Evolutionary conservation across 345 rosid species (phyloP).

Genomic region (Lumnitzera littorea): DNA sequence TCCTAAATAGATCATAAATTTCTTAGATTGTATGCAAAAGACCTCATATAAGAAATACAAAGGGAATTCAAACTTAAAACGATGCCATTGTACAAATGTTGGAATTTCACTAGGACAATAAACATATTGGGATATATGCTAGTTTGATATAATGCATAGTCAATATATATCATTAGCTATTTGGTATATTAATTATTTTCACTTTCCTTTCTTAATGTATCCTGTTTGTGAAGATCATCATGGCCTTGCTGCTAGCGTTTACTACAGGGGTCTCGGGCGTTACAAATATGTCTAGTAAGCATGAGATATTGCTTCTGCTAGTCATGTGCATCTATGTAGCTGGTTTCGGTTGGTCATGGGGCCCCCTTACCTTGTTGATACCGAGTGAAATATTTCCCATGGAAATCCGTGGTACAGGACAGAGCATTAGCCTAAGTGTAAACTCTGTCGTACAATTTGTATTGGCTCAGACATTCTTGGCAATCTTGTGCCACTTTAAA

Average conservation of each 20-base stretch:
- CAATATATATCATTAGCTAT: too few species aligned
- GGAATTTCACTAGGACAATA: too few species aligned
- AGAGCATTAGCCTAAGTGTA: conserved; percentile 38
- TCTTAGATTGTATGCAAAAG: too few species aligned
- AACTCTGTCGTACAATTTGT: conserved; percentile 37
- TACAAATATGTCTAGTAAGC: conserved; percentile 23
- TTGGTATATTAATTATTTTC: too few species aligned
- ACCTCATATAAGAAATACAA: too few species aligned
- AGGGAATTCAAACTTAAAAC: too few species aligned
- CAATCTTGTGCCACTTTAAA: conserved; percentile 50
- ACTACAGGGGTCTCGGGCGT: conserved; percentile 32
- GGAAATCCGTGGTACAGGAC: conserved; percentile 43
- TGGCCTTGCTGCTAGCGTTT: conserved; percentile 26
- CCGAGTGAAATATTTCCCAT: conserved; percentile 55
- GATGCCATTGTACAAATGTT: too few species aligned
- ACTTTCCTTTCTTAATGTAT: too few species aligned
- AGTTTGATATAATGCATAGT: too few species aligned
- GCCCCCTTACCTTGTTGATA: conserved; percentile 48
- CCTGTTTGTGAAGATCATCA: conserved; percentile 7
- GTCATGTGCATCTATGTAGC: conserved; percentile 45
- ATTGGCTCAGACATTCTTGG: conserved; percentile 38
- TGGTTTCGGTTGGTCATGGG: conserved; percentile 68
- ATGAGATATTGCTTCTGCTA: conserved; percentile 24
- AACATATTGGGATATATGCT: too few species aligned
- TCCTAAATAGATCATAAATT: too few species aligned